Evolutionary conservation across 371 early-diverging fungal genomes (phyloP).

Genomic region (Mortierella sp.): DNA sequence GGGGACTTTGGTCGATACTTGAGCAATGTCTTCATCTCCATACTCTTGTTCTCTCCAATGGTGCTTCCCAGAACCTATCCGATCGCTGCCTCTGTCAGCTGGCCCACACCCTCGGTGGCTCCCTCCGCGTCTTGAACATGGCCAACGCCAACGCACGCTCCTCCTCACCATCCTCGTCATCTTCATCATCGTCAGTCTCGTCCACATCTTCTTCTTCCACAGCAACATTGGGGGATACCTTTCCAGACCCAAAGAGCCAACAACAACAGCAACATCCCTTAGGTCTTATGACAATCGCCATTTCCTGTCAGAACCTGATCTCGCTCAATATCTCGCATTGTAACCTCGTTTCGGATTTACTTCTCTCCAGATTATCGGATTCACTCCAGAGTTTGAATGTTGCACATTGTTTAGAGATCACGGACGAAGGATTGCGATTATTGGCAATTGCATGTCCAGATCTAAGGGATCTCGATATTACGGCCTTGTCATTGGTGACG

Average conservation of each 20-base stretch:
- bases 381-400: constrained; percentile 10
- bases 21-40: neutral
- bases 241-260: neutral
- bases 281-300: constrained; percentile 12
- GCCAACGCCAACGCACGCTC: neutral
- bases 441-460: constrained; percentile 10
- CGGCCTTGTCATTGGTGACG: constrained; percentile 14
- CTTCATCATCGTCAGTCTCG: neutral
- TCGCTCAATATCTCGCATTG: constrained; percentile 23
- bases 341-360: neutral
- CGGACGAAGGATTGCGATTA: constrained; percentile 11
- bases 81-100: neutral
- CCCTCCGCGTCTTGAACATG: constrained; percentile 8
- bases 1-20: constrained; percentile 11
- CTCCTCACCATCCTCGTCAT: neutral
- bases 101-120: neutral
- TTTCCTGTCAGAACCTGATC: constrained; percentile 13
- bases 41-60: constrained; percentile 7
- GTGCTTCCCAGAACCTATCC: constrained; percentile 3
- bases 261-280: neutral
- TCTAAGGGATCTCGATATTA: constrained; percentile 23
- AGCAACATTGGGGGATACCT: neutral
- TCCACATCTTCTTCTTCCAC: neutral
- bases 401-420: constrained; percentile 21
- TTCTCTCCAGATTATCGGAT: neutral